Conservation (phyloP, 2,329 filamentous ascomycete genomes). For the Ophiostoma angusticollis region DNA sequence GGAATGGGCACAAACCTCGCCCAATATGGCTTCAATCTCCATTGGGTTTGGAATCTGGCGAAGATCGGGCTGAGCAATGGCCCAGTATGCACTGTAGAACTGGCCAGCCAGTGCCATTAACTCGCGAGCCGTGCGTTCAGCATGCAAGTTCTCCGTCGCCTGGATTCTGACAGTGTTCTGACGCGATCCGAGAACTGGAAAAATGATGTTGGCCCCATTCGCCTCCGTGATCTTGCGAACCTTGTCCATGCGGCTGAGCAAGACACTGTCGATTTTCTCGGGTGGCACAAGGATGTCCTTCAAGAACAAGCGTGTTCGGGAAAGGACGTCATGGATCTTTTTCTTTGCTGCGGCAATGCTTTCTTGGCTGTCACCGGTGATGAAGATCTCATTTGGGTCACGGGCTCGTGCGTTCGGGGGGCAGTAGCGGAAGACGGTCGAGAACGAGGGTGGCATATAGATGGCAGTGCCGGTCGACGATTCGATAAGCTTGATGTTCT, state of each 20-base stretch:
- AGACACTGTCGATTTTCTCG: constrained; percentile 87
- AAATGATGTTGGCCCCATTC: constrained; percentile 89
- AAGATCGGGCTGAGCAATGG: constrained; percentile 67
- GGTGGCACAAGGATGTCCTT: constrained; percentile 86
- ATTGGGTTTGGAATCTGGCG: constrained; percentile 46
- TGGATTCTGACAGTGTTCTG: constrained; percentile 79
- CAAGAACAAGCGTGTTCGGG: constrained; percentile 68
- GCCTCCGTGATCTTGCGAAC: constrained; percentile 95
- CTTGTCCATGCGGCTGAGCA: constrained; percentile 85
- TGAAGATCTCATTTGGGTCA: constrained; percentile 83
- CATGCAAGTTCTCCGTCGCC: constrained; percentile 82
- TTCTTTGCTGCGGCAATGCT: constrained; percentile 81
- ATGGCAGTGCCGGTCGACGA: constrained; percentile 92
- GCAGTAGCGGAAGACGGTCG: constrained; percentile 79
- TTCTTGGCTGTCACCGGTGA: constrained; percentile 78
- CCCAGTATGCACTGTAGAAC: constrained; percentile 96
- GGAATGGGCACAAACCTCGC: constrained; percentile 91
- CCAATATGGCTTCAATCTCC: constrained; percentile 82
- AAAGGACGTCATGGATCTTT: constrained; percentile 76
- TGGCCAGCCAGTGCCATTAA: constrained; percentile 93
- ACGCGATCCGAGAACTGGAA: constrained; percentile 77
- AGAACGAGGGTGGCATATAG: constrained; percentile 93
- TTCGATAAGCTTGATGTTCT: constrained; percentile 97
- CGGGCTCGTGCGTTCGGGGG: constrained; percentile 70
- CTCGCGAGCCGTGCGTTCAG: constrained; percentile 88